Evolutionary conservation across 1,284 basidiomycete species (phyloP), one percentile per base, ranked within the genome.

Genomic region (Ganoderma resinaceum): DNA sequence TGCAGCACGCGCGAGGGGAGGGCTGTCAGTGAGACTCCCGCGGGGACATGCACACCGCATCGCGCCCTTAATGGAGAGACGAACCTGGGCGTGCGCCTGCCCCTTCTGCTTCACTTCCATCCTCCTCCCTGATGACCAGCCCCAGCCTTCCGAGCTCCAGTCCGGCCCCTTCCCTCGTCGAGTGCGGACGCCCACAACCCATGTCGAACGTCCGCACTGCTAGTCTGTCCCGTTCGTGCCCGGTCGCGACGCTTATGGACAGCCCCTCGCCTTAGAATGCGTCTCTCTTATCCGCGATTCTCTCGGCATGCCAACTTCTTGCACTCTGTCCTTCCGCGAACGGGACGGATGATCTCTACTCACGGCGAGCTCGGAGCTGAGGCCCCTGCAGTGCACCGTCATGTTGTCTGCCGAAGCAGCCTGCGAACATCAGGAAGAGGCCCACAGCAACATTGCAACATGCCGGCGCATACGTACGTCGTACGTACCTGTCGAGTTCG

Each of bases 221-320:
- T 35, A 14, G 11, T 33, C 53, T 55, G 29, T 33, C 14, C 29
- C 53, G 31, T 33, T 33, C 53, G 52, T 55, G 31, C 20, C 53
- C 31, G 18, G 53, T 31, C 53, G 53, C 6, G 53, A 33, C 9
- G 35, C 33, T 23, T 35, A 9, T 58, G 55, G 55, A 35, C 33
- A 37, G 29, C 33, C 35, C 12, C 33, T 58, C 11, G 11, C 35
- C n/a, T 58, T 37, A 26, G 23, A 14, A 26, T 9, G 33, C 31
- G 20, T 38, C 35, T 38, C 35, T 23, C 35, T 16, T 66, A 66
- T 67, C 67, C 62, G 66, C 66, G 69, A 67, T 66, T 38, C 52
- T 63, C 57, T 65, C 66, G 65, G 66, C 61, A n/a, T 59, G 14
- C 37, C 53, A 42, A 42, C 53, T 55, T 58, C 65, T 52, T 23